These are phyloP conservation scores for Aechmea fasciata DNA, from an alignment of 176 grass and related monocot genomes.

Conservation along the genomic window DNA sequence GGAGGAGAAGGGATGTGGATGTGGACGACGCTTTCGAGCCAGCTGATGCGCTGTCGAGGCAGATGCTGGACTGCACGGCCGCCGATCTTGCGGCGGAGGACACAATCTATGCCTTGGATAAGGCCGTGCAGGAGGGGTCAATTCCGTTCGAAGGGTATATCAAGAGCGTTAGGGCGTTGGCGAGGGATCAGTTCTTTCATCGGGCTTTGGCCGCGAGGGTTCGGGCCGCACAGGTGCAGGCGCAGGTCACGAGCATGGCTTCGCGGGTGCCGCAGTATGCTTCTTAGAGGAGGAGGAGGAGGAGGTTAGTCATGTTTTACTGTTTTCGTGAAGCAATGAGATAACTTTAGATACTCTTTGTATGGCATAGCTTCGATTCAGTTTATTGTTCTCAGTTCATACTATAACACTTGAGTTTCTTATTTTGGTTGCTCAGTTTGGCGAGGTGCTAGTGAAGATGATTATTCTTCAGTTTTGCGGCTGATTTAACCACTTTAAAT, in stretches of 20 bases:
- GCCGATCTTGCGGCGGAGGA: slow-evolving; percentile 65
- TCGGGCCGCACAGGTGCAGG: slow-evolving; percentile 43
- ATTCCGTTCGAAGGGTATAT: slow-evolving; percentile 64
- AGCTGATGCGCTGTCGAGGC: slow-evolving; percentile 45
- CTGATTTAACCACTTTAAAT: no score
- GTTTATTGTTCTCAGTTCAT: no score
- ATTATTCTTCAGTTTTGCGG: no score
- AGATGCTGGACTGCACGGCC: slow-evolving; percentile 65
- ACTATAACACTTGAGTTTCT: no score
- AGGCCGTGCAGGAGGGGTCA: slow-evolving; percentile 61
- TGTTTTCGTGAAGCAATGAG: no score
- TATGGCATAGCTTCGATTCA: no score
- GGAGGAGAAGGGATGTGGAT: slow-evolving; percentile 24
- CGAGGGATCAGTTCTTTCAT: slow-evolving; percentile 74
- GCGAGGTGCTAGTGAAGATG: no score
- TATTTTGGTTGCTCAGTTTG: no score
- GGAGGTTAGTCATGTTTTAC: slow-evolving; percentile 19
- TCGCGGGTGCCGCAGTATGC: slow-evolving; percentile 36
- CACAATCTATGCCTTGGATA: slow-evolving; percentile 67
- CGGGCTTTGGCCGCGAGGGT: slow-evolving; percentile 50
- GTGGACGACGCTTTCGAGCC: slow-evolving; percentile 35
- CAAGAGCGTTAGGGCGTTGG: slow-evolving; percentile 45
- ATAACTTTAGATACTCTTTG: no score
- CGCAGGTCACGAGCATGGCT: slow-evolving; percentile 55
- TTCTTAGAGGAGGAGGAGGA: slow-evolving; percentile 22